phyloP scores from a whole-genome alignment of 1,139 yeast species.

The Geotrichum restrictum region DNA sequence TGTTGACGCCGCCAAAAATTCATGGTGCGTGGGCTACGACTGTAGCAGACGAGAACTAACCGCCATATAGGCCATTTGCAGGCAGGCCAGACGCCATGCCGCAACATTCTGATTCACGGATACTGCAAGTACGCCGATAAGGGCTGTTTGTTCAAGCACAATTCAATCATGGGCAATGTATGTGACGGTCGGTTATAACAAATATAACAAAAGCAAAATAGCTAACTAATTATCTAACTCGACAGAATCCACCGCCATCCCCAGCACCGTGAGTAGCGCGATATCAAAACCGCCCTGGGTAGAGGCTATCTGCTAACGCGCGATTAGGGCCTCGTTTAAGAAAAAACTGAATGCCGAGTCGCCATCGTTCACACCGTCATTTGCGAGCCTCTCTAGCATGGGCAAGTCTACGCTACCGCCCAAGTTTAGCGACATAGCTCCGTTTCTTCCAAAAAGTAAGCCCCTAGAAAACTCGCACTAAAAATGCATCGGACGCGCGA shows the following conservation, averaged over 20 bases:
- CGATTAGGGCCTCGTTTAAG: constrained; percentile 23
- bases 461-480: not conserved
- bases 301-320: not conserved
- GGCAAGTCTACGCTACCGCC: constrained; percentile 21
- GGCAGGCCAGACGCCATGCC: constrained; percentile 75
- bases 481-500: no score
- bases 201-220: not conserved
- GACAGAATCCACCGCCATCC: constrained; percentile 11
- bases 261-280: constrained; percentile 11
- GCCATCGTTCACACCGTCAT: constrained; percentile 60
- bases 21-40: constrained; percentile 10
- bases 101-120: constrained; percentile 82
- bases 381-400: constrained; percentile 17
- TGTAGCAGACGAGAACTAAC: not conserved
- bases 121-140: constrained; percentile 85
- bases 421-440: constrained; percentile 26
- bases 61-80: constrained; percentile 18
- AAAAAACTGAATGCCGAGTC: constrained; percentile 59
- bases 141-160: constrained; percentile 82
- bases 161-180: constrained; percentile 25
- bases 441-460: constrained; percentile 29
- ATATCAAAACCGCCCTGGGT: not conserved
- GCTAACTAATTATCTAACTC: not conserved
- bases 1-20: constrained; percentile 19
- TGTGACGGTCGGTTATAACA: no score